A percentile compares a stretch with the other conserved stretches of the same genome.
Evolutionary conservation across 2,329 filamentous ascomycete genomes (phyloP).

Genomic region (Neurospora sp.): DNA sequence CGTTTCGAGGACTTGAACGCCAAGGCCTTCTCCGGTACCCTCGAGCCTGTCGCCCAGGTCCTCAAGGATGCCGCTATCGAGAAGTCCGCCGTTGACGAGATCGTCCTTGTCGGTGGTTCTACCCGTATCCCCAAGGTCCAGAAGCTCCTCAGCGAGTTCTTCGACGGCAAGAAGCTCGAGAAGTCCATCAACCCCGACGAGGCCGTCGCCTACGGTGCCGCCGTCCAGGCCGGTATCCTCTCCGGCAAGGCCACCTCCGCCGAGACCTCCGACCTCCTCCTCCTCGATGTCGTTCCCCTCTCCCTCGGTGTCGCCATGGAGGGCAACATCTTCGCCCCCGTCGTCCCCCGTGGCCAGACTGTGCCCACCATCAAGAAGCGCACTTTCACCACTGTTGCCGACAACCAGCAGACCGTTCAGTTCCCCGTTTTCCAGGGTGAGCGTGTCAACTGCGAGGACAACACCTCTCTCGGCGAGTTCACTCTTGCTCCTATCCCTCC

Average conservation of each 20-base stretch:
- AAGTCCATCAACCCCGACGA: slow-evolving; percentile 99
- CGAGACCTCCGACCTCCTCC: slow-evolving; percentile 86
- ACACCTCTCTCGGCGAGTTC: slow-evolving; percentile 96
- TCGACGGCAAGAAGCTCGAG: slow-evolving; percentile 99
- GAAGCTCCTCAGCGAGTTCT: slow-evolving; percentile 98
- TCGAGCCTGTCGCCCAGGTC: slow-evolving; percentile 93
- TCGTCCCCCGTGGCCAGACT: slow-evolving; percentile 70
- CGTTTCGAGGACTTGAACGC: slow-evolving; percentile 98
- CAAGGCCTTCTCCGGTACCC: slow-evolving; percentile 86
- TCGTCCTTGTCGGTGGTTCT: slow-evolving; percentile 96
- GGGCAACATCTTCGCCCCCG: slow-evolving; percentile 92
- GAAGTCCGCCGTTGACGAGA: slow-evolving; percentile 92
- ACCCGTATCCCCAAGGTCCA: slow-evolving; percentile 98
- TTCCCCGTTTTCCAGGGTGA: slow-evolving; percentile 96
- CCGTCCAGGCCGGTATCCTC: slow-evolving; percentile 96
- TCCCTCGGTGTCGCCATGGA: slow-evolving; percentile 99
- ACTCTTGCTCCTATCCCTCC: slow-evolving; percentile 81
- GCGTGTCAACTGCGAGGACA: slow-evolving; percentile 96
- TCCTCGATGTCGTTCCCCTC: slow-evolving; percentile 92
- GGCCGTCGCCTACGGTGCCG: slow-evolving; percentile 97
- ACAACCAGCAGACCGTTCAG: slow-evolving; percentile 70
- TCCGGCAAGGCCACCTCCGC: slow-evolving; percentile 95
- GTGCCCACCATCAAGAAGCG: slow-evolving; percentile 75
- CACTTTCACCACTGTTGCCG: slow-evolving; percentile 80
- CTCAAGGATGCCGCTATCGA: slow-evolving; percentile 83